phyloP scores from a whole-genome alignment of 768 basidiomycete genomes.

The Imleria badia region DNA sequence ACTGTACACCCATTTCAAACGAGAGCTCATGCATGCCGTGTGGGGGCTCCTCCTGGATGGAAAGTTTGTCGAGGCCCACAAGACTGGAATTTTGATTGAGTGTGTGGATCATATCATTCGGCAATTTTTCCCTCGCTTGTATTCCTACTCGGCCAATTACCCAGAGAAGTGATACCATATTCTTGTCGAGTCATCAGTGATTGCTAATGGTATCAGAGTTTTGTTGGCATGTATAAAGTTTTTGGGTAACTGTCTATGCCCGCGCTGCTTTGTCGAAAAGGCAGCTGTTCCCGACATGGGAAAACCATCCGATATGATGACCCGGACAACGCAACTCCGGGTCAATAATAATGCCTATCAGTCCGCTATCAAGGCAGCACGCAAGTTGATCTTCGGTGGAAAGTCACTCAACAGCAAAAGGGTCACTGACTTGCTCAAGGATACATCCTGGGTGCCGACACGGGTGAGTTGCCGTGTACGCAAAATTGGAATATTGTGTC shows the following conservation, averaged over 20 bases:
- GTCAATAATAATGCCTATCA: not conserved
- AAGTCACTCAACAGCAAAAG: too few species aligned
- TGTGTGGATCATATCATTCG: slow-evolving; percentile 12
- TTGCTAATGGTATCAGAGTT: not conserved
- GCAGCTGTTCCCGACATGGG: not conserved
- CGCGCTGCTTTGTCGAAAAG: not conserved
- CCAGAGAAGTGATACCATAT: not conserved
- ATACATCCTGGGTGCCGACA: too few species aligned
- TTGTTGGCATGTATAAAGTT: slow-evolving; percentile 7
- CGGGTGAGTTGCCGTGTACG: too few species aligned
- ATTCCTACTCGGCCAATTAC: slow-evolving; percentile 20
- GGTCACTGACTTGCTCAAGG: too few species aligned
- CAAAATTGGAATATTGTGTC: too few species aligned
- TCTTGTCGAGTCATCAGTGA: not conserved
- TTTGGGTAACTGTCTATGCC: not conserved
- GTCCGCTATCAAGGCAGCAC: too few species aligned
- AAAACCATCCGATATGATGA: not conserved
- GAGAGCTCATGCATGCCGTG: slow-evolving; percentile 18
- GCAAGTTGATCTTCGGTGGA: too few species aligned
- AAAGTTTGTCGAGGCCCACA: slow-evolving; percentile 14
- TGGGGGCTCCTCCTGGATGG: slow-evolving; percentile 16
- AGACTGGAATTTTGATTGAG: slow-evolving; percentile 14
- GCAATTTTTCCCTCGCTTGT: slow-evolving; percentile 13
- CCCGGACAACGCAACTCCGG: not conserved
- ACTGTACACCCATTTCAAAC: slow-evolving; percentile 13